phyloP scores from a whole-genome alignment of 352 stramenopile species.

The Phytophthora quininea region DNA sequence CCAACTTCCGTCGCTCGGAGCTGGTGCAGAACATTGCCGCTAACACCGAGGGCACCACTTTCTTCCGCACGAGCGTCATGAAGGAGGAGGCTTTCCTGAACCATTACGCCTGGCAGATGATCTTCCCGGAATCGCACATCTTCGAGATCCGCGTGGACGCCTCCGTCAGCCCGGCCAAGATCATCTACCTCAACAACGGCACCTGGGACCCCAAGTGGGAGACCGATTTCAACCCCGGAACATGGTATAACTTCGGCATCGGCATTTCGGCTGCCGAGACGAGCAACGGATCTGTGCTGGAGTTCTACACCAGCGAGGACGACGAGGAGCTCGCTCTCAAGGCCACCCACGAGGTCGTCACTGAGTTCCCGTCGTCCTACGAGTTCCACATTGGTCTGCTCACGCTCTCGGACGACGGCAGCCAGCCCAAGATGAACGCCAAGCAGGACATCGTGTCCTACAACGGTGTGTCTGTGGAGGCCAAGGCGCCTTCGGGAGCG shows the following conservation, averaged over 20 bases:
- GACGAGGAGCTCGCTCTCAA: conserved; percentile 38
- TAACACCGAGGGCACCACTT: conserved; percentile 42
- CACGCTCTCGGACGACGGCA: conserved; percentile 49
- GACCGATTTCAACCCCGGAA: conserved; percentile 46
- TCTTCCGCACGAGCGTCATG: conserved; percentile 65
- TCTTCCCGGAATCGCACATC: conserved; percentile 62
- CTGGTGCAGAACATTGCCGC: conserved; percentile 57
- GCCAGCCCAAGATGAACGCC: conserved; percentile 36
- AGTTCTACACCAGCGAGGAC: conserved; percentile 61
- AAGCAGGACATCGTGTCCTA: conserved; percentile 49
- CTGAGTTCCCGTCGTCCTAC: conserved; percentile 28
- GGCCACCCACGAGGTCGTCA: conserved; percentile 38
- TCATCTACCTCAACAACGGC: conserved; percentile 58
- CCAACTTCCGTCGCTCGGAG: conserved; percentile 65
- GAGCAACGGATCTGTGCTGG: conserved; percentile 30
- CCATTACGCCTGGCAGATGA: conserved; percentile 59
- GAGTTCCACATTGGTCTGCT: conserved; percentile 56
- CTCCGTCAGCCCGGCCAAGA: conserved; percentile 40
- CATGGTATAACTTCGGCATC: conserved; percentile 77
- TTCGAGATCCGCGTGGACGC: conserved; percentile 67
- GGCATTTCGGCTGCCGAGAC: conserved; percentile 31
- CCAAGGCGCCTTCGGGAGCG: conserved; percentile 12
- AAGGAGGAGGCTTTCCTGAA: conserved; percentile 57
- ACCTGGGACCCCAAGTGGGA: conserved; percentile 56
- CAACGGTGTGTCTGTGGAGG: conserved; percentile 51